A percentile compares a stretch with the other conserved stretches of the same genome.
These are phyloP conservation scores for Stylonectria norvegica DNA, from an alignment of 2,329 filamentous ascomycete species.

Conservation along the genomic window DNA sequence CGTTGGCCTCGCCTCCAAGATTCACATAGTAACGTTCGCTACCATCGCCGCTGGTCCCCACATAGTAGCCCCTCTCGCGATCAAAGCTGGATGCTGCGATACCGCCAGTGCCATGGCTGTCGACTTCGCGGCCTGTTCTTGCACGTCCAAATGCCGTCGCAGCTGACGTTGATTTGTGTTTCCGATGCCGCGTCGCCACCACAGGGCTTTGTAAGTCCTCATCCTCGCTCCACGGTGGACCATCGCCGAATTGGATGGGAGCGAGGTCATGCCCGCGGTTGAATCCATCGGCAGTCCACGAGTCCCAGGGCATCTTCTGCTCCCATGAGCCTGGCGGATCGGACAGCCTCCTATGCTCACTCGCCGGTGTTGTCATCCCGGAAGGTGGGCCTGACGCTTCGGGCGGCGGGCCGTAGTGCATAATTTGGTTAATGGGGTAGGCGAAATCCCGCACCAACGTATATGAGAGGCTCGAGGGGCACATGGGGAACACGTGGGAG, in stretches of 20 bases:
- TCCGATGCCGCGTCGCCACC: constrained; percentile 78
- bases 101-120: constrained; percentile 38
- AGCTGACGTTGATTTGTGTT: constrained; percentile 69
- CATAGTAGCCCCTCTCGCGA: constrained; percentile 62
- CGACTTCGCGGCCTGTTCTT: constrained; percentile 45
- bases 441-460: constrained; percentile 95
- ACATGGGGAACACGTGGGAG: constrained; percentile 78
- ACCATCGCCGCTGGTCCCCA: constrained; percentile 65
- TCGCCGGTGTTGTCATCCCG: constrained; percentile 78
- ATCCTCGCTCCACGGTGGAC: constrained; percentile 88
- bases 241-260: constrained; percentile 76
- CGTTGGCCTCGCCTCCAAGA: constrained; percentile 66
- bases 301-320: constrained; percentile 58
- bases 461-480: constrained; percentile 82
- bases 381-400: constrained; percentile 69
- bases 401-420: constrained; percentile 91
- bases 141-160: constrained; percentile 42
- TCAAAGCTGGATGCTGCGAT: constrained; percentile 51
- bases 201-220: constrained; percentile 92
- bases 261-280: constrained; percentile 69
- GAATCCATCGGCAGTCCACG: constrained; percentile 51
- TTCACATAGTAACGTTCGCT: constrained; percentile 73
- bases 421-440: constrained; percentile 74
- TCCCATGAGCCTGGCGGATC: constrained; percentile 79
- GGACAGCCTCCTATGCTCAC: constrained; percentile 76